Base-by-base conservation (phyloP, 371 early-diverging fungal species). In the Rhizopus microsporus region DNA sequence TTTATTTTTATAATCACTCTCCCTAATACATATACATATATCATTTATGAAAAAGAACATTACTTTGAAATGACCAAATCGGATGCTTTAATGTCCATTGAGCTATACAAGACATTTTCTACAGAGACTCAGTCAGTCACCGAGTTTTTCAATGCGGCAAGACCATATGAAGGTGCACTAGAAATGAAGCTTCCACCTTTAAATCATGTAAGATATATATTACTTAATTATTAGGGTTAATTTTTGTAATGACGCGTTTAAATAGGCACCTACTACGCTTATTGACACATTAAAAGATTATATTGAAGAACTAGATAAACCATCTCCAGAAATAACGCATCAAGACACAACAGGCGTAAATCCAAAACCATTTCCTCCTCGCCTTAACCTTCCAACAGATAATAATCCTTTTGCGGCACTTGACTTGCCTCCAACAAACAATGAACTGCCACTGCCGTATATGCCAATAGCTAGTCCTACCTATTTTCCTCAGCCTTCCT, bases 71-170 rank as follows among this genome's bases (percentile, higher is more conserved):
- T 97, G 90, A 65, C 73, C 13, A 87, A 89, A 52, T 58, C 78
- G 4, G 88, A 95, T 54, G 95, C 95, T 30, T 69, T 74, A 38
- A 68, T 78, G 17, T 84, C 93, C 4, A 67, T 97, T 32, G 82
- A 87, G 46, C 84, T 96, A 35, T 97, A 97, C 80, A 93, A 93
- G 60, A 78, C 72, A 8, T 97, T 94, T 74, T 88, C 91, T 13
- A 80, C 81, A 59, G 90, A 94, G 53, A 91, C 94, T 0, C 85
- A 90, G 54, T 83, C 84, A 43, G 83, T 85, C 0, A 85, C 91
- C 31, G 90, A 87, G 17, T 94, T 92, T 60, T 80, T 97, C 44
- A 82, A 88, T 38, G 84, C 85, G 35, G 94, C 93, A 12, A 80
- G 88, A 42, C 85, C 79, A 32, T 72, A 91, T 53, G 82, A 89